Base-by-base conservation (phyloP, 805 yeast genomes). In the Ascoidea rubescens region DNA sequence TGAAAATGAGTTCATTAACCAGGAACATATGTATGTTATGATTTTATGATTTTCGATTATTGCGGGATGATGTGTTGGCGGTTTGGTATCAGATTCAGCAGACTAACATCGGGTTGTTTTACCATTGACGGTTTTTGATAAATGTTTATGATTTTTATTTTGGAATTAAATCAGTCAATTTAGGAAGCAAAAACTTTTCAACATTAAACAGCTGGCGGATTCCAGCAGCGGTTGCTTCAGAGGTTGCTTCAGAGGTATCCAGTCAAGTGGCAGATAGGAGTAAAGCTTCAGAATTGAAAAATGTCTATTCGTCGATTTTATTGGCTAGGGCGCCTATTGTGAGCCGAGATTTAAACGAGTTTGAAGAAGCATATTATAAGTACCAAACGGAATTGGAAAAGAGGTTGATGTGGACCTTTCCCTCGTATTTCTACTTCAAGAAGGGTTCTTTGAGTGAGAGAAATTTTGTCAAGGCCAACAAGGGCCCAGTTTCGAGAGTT, bases 331-430 rank as follows among this genome's bases (percentile, higher is more conserved):
- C 73, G 45, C 99, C 99, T 32, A 73, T 93, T 44, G 79, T 93
- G 48, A 87, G 96, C 2, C 83, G 86, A 8, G 91, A 86, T 55
- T 69, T 82, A 51, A 72, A 83, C 7, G 77, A 72, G 53, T 84
- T 91, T 59, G 96, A 88, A 60, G 62, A 71, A 54, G 80, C 80
- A 50, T 93, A 83, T 67, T 87, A 84, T 64, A 71, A 79, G 51
- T 93, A 93, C 65, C 96, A 90, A 67, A 78, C 80, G 50, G 95
- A 87, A 65, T 73, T 93, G 52, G 90, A 89, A 72, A 82, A 82
- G 62, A 77, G 98, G 60, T 73, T 93, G 58, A 89, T 90, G 96
- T 89, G 96, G 96, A 89, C 98, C 0, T 93, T 93, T 67, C 98
- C 99, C 5, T 81, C 84, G 59, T 88, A 88, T 78, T 90, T 80